Base-by-base conservation (phyloP, 2,329 filamentous ascomycete species). In the Didymella pomorum region DNA sequence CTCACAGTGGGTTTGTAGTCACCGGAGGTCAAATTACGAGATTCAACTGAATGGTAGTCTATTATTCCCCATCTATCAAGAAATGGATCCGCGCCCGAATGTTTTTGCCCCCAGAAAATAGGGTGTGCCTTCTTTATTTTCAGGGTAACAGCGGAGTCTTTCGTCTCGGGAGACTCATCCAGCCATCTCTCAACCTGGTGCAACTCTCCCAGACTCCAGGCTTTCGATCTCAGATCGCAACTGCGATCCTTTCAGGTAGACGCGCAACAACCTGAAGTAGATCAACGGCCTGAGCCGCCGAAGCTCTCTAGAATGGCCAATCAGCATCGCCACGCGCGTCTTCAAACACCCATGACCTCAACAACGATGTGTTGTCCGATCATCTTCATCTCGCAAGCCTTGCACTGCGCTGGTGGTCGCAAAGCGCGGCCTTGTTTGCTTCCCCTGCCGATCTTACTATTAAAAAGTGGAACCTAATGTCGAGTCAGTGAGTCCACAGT, bases 391-490 rank as follows among this genome's bases (percentile, higher is more conserved):
- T 60, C 35, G 47, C 42, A 45, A 58, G 46, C 53, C 16, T 44
- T 60, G 26, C 25, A 11, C 25, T 48, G 48, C 29, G 12, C 48
- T 33, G 21, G 26, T 44, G 21, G 43, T 43, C 43, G 29, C 51
- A 35, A 48, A 57, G 54, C 20, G 54, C 52, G 31, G 47, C 26
- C 39, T 41, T 21, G 28, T 29, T 39, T 52, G 31, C 31, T 35
- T 35, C 31, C 67, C 65, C 65, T 68, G 67, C 52, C 64, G 65
- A 69, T 68, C 65, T 45, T 59, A 61, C 57, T 65, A 56, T 65
- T n/a, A 20, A 47, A 54, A 45, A 54, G 47, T 56, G 60, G 55
- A 46, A 55, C 52, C 31, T 11, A 21, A 20, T 23, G 3, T 46
- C 52, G 49, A 54, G 39, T 59, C 60, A 50, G 54, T 42, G 11